Percentiles rank a stretch among this genome's conserved stretches.
Evolutionary conservation across 148 eudicot genomes (phyloP).

Genomic region (Vaccinium corymbosum): DNA sequence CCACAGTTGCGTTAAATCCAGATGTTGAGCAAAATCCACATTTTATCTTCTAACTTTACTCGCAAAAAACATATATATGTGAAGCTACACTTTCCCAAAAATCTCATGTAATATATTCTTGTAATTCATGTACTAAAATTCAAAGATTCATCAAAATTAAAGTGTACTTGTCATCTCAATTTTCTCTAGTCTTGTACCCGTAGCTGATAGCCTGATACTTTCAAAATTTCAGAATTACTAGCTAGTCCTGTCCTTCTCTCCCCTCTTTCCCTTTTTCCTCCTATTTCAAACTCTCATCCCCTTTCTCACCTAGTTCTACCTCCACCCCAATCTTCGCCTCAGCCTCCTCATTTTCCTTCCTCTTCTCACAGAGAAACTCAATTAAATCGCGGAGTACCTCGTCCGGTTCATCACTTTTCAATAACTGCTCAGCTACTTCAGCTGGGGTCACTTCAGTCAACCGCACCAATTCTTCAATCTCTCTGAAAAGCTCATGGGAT

Average conservation of each 20-base stretch:
- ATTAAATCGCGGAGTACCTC: conserved; percentile 22
- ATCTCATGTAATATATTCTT: too few species aligned
- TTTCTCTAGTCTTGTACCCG: background rate
- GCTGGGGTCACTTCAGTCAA: conserved; percentile 37
- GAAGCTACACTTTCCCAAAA: too few species aligned
- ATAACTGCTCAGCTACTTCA: conserved; percentile 42
- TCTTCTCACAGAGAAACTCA: conserved; percentile 26
- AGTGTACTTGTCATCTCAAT: background rate
- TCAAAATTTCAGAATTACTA: background rate
- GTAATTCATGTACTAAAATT: too few species aligned
- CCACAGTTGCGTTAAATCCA: too few species aligned
- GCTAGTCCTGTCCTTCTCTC: background rate
- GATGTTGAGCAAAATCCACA: too few species aligned
- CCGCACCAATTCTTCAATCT: conserved; percentile 25
- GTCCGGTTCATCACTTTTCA: conserved; percentile 31
- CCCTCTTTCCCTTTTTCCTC: background rate
- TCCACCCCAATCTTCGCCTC: conserved; percentile 16
- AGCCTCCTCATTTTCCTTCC: conserved; percentile 22
- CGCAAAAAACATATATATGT: too few species aligned
- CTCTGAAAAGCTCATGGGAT: conserved; percentile 22
- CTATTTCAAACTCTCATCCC: background rate
- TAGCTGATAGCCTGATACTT: background rate
- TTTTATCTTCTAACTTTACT: too few species aligned
- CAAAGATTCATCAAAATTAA: too few species aligned
- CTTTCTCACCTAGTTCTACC: background rate